A percentile compares a stretch with the other conserved stretches of the same genome.
Conservation (phyloP, 2,329 filamentous ascomycete species). For the Penicillium hordei region DNA sequence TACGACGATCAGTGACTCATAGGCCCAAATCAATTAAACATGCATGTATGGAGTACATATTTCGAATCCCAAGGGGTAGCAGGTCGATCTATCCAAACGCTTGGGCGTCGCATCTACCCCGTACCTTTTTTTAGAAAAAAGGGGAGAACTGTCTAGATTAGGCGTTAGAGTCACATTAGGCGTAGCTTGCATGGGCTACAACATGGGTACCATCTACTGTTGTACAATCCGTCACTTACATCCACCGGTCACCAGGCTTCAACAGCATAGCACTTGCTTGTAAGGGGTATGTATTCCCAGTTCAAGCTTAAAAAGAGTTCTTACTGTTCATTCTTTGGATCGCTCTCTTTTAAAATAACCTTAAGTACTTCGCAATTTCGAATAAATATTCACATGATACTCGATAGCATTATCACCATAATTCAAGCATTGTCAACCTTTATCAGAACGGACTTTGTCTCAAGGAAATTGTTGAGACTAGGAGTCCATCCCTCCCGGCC, state of each 20-base stretch:
- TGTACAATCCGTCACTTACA: background rate
- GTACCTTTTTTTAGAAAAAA: background rate
- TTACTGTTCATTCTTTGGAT: background rate
- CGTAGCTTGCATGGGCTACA: background rate
- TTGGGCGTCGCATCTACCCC: background rate
- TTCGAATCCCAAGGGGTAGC: background rate
- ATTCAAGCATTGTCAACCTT: slow-evolving; percentile 9
- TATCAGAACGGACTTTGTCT: slow-evolving; percentile 17
- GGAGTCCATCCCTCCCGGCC: slow-evolving; percentile 18
- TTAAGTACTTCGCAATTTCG: background rate
- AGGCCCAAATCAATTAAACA: background rate
- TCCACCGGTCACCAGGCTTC: background rate
- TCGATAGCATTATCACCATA: background rate
- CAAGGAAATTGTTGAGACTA: slow-evolving; percentile 10
- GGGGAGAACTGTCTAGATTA: background rate
- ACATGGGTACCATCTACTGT: background rate
- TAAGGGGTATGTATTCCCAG: background rate
- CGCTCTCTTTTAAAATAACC: background rate
- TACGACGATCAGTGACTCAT: background rate
- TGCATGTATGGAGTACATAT: background rate
- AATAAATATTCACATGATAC: background rate
- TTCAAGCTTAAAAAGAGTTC: background rate
- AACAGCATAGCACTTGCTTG: background rate
- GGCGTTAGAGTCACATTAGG: background rate
- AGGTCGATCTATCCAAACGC: background rate